Conservation (phyloP, 2,329 filamentous ascomycete species). For the Pestalotiopsis sp. region DNA sequence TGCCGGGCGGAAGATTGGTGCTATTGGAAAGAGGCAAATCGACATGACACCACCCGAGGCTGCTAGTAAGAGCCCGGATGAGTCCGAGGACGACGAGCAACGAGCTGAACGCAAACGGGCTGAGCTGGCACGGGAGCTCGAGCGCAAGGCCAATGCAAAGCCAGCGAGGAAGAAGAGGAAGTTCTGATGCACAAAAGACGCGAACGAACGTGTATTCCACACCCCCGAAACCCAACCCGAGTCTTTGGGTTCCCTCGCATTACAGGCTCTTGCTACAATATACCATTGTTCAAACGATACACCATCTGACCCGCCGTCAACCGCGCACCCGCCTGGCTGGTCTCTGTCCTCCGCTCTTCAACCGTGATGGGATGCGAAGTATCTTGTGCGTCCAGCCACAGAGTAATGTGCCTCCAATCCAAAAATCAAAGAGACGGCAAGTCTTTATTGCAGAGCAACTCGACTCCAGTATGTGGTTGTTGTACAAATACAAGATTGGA, state of each 20-base stretch:
- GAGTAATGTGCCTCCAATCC: too few species aligned
- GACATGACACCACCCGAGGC: not conserved
- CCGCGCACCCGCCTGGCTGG: not conserved
- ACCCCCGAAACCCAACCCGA: too few species aligned
- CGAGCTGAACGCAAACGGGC: constrained; percentile 52
- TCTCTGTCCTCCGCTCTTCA: not conserved
- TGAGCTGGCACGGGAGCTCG: constrained; percentile 54
- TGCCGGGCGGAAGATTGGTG: not conserved
- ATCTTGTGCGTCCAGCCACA: too few species aligned
- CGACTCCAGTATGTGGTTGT: too few species aligned
- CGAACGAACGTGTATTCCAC: too few species aligned
- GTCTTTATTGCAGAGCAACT: too few species aligned
- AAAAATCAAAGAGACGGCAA: too few species aligned
- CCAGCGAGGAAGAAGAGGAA: constrained; percentile 60
- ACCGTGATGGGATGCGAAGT: too few species aligned
- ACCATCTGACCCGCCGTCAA: not conserved
- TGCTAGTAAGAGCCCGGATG: constrained; percentile 12
- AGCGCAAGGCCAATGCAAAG: constrained; percentile 49
- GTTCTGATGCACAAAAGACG: constrained; percentile 40
- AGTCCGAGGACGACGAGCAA: constrained; percentile 31
- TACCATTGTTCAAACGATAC: not conserved
- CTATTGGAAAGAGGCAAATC: constrained; percentile 10
- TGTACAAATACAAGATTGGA: too few species aligned
- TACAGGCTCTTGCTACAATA: too few species aligned
- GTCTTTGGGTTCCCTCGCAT: too few species aligned